Evolutionary conservation across 495 filamentous ascomycete genomes (phyloP).

Genomic region (Penicillium coffeae): DNA sequence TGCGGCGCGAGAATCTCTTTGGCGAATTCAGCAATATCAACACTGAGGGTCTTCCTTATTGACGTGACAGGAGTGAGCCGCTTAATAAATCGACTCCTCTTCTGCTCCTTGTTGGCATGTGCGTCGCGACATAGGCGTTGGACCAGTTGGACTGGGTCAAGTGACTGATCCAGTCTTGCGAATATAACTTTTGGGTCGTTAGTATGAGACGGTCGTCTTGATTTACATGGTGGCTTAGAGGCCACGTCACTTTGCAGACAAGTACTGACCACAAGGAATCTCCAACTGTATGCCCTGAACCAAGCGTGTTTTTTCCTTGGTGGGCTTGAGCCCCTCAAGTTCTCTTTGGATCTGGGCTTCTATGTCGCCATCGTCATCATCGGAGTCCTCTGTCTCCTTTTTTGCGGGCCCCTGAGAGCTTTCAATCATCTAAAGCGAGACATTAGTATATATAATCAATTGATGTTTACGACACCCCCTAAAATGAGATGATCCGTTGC

Average conservation of each 20-base stretch:
- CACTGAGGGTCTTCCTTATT: slow-evolving; percentile 73
- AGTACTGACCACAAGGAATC: slow-evolving; percentile 68
- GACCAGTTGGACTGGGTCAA: slow-evolving; percentile 80
- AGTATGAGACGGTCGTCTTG: slow-evolving; percentile 4
- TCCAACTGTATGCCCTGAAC: slow-evolving; percentile 67
- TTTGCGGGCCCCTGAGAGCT: slow-evolving; percentile 13
- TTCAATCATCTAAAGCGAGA: slow-evolving; percentile 18
- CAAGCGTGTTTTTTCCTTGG: slow-evolving; percentile 38
- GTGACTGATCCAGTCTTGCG: slow-evolving; percentile 50
- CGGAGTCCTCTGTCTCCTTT: slow-evolving; percentile 34
- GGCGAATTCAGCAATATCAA: slow-evolving; percentile 69
- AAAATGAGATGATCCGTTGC: no score
- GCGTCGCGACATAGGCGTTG: slow-evolving; percentile 68
- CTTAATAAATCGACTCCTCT: slow-evolving; percentile 72
- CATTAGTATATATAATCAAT: no score
- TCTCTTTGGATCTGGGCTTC: slow-evolving; percentile 80
- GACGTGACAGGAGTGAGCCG: slow-evolving; percentile 76
- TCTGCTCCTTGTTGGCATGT: slow-evolving; percentile 43
- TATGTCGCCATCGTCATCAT: slow-evolving; percentile 60
- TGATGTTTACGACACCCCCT: no score
- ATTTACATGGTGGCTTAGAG: not conserved
- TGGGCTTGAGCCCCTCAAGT: slow-evolving; percentile 59
- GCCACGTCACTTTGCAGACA: slow-evolving; percentile 21
- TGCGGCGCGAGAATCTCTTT: slow-evolving; percentile 63
- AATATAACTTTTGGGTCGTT: slow-evolving; percentile 36